Conservation (phyloP, 257 asterid genomes). For the Solanum sejunctum region DNA sequence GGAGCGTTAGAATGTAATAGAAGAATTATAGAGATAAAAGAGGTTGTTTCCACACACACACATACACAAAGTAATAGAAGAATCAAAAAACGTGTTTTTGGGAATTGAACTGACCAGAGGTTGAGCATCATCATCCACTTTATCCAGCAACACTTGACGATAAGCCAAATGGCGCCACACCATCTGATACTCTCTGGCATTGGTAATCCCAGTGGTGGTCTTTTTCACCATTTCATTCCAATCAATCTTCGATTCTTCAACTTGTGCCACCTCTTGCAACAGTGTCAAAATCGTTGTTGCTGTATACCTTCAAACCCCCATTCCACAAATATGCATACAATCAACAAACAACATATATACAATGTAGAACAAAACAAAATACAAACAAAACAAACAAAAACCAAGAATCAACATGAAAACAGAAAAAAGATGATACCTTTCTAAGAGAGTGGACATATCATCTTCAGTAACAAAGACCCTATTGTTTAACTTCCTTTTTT, state of each 20-base stretch:
- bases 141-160: constrained; percentile 41
- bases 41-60: not conserved
- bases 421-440: constrained; percentile 25
- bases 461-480: constrained; percentile 49
- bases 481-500: constrained; percentile 40
- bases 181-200: constrained; percentile 70
- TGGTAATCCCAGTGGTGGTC: constrained; percentile 56
- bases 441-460: constrained; percentile 34
- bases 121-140: constrained; percentile 20
- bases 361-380: not conserved
- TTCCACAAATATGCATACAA: not conserved
- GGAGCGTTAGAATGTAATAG: no score
- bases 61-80: not conserved
- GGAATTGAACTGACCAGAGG: constrained; percentile 32
- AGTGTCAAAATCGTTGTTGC: constrained; percentile 43
- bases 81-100: not conserved
- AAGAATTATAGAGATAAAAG: no score
- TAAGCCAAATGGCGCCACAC: constrained; percentile 90
- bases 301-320: constrained; percentile 36
- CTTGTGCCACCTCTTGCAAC: constrained; percentile 66
- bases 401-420: not conserved
- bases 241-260: constrained; percentile 44
- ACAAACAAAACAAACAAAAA: not conserved
- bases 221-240: constrained; percentile 64
- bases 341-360: not conserved